Conservation (phyloP, 2,329 filamentous ascomycete species). For the Arthroderma uncinatum region DNA sequence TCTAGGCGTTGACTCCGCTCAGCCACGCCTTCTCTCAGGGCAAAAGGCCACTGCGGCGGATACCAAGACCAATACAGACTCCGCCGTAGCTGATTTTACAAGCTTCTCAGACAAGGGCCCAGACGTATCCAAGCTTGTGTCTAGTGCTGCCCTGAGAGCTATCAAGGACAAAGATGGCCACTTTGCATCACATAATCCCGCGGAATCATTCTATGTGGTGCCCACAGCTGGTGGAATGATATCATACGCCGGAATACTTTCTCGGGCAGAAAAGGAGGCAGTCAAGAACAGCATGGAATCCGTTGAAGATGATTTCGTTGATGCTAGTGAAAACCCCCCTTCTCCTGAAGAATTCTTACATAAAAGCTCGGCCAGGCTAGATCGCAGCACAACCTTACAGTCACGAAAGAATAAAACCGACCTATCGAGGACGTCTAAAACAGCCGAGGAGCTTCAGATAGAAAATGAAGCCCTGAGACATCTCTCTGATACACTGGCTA, state of each 20-base stretch:
- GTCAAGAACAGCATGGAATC: slow-evolving; percentile 45
- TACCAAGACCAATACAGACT: slow-evolving; percentile 27
- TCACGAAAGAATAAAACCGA: slow-evolving; percentile 10
- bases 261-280: slow-evolving; percentile 36
- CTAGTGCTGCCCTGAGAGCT: slow-evolving; percentile 69
- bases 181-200: slow-evolving; percentile 46
- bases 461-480: slow-evolving; percentile 81
- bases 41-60: slow-evolving; percentile 23
- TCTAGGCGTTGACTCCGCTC: slow-evolving; percentile 46
- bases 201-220: slow-evolving; percentile 82
- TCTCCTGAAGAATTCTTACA: slow-evolving; percentile 30
- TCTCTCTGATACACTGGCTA: slow-evolving; percentile 74
- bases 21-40: slow-evolving; percentile 18
- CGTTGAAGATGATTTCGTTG: slow-evolving; percentile 77
- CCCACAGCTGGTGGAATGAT: slow-evolving; percentile 83
- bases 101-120: slow-evolving; percentile 44
- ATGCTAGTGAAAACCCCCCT: slow-evolving; percentile 60
- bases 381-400: slow-evolving; percentile 21
- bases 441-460: slow-evolving; percentile 74
- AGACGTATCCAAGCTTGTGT: slow-evolving; percentile 74
- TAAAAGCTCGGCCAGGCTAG: not conserved
- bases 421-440: slow-evolving; percentile 42
- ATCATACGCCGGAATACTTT: slow-evolving; percentile 83
- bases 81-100: slow-evolving; percentile 30
- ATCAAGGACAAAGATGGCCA: slow-evolving; percentile 57